Evolutionary conservation across 768 basidiomycete genomes (phyloP).

Genomic region (Pisolithus marmoratus): DNA sequence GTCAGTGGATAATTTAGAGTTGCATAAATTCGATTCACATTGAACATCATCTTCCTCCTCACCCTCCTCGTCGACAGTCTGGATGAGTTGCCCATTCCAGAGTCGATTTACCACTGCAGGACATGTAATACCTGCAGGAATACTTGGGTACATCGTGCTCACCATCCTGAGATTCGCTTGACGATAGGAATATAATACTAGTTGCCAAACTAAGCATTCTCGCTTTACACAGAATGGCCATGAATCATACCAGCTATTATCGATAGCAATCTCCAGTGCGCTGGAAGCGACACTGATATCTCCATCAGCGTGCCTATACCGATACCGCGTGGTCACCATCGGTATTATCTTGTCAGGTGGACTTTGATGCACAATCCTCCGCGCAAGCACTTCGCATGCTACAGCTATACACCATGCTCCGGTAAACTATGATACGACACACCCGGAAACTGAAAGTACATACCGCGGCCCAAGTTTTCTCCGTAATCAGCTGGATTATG

Average conservation of each 20-base stretch:
- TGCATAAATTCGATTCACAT: slow-evolving; percentile 39
- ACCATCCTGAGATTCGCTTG: slow-evolving; percentile 81
- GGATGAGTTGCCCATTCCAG: slow-evolving; percentile 81
- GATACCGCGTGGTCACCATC: slow-evolving; percentile 77
- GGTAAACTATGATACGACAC: background rate
- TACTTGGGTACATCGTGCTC: slow-evolving; percentile 8
- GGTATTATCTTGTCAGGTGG: slow-evolving; percentile 56
- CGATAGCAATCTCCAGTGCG: slow-evolving; percentile 87
- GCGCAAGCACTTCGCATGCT: slow-evolving; percentile 82
- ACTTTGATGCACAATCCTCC: slow-evolving; percentile 67
- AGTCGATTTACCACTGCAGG: slow-evolving; percentile 67
- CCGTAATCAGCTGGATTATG: slow-evolving; percentile 80
- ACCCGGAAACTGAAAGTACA: slow-evolving; percentile 7
- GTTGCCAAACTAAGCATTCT: background rate
- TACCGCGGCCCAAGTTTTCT: slow-evolving; percentile 79
- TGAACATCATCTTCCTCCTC: slow-evolving; percentile 73
- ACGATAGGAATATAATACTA: slow-evolving; percentile 81
- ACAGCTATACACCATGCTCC: slow-evolving; percentile 39
- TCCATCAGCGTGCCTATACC: slow-evolving; percentile 66
- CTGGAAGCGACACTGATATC: slow-evolving; percentile 70
- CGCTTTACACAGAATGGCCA: background rate
- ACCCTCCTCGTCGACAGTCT: slow-evolving; percentile 65
- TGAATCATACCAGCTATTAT: slow-evolving; percentile 68
- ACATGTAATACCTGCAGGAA: slow-evolving; percentile 3
- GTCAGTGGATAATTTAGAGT: slow-evolving; percentile 5